Conservation (phyloP, 257 asterid genomes). For the Scutellaria galericulata region DNA sequence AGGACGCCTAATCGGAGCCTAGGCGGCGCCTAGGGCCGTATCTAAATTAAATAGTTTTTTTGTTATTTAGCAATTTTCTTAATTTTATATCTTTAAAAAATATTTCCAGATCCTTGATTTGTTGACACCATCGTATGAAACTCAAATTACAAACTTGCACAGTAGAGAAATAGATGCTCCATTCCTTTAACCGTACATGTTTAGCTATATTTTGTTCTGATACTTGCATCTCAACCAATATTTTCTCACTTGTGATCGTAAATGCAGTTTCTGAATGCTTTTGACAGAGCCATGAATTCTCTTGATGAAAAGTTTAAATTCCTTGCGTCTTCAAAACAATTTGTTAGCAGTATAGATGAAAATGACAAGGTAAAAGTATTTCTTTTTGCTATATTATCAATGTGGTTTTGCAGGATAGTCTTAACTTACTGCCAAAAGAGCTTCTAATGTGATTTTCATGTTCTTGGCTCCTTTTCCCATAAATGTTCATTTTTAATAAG, state of each 20-base stretch:
- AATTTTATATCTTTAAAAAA: too few relatives aligned
- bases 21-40: too few relatives aligned
- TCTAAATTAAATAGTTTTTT: too few relatives aligned
- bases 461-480: background rate
- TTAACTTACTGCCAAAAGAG: background rate
- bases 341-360: slow-evolving; percentile 78
- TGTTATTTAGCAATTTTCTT: too few relatives aligned
- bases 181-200: background rate
- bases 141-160: slow-evolving; percentile 16
- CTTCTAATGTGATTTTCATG: slow-evolving; percentile 5
- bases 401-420: slow-evolving; percentile 28
- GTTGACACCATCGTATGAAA: slow-evolving; percentile 18
- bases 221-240: slow-evolving; percentile 31
- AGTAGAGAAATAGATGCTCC: slow-evolving; percentile 1
- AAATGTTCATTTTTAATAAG: background rate
- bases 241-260: slow-evolving; percentile 36
- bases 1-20: too few relatives aligned
- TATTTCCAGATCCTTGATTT: slow-evolving; percentile 2
- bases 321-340: slow-evolving; percentile 75
- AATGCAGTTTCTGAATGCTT: slow-evolving; percentile 94
- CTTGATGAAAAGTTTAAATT: slow-evolving; percentile 78
- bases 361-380: slow-evolving; percentile 66
- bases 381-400: slow-evolving; percentile 12
- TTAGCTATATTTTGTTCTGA: background rate
- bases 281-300: slow-evolving; percentile 86